phyloP scores from a whole-genome alignment of 192 early-diverging fungal genomes.

The Dissophora globulifera region DNA sequence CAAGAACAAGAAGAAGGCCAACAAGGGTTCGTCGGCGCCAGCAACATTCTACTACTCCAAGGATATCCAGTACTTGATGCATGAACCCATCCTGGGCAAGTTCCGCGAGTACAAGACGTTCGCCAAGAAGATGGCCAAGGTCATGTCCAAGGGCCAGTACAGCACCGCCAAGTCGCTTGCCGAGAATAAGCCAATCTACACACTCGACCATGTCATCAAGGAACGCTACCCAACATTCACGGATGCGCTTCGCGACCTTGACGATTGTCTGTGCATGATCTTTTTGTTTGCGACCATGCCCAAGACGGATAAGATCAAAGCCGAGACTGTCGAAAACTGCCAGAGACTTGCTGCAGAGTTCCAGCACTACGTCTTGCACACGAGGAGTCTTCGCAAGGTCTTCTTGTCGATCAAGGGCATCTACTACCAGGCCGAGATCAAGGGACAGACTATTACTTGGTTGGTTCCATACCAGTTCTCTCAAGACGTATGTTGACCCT shows the following conservation, averaged over 20 bases:
- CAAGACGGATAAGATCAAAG: slow-evolving; percentile 67
- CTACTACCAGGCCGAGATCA: slow-evolving; percentile 99
- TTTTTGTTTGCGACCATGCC: slow-evolving; percentile 95
- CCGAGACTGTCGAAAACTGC: slow-evolving; percentile 75
- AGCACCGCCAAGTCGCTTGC: slow-evolving; percentile 81
- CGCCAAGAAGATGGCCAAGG: slow-evolving; percentile 86
- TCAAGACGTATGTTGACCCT: slow-evolving; percentile 66
- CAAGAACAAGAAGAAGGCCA: slow-evolving; percentile 91
- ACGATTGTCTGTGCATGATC: slow-evolving; percentile 98
- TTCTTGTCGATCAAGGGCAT: slow-evolving; percentile 99
- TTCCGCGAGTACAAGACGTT: slow-evolving; percentile 94
- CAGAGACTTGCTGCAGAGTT: slow-evolving; percentile 91
- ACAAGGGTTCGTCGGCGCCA: slow-evolving; percentile 88
- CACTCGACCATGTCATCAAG: slow-evolving; percentile 92
- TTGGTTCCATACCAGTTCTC: slow-evolving; percentile 96
- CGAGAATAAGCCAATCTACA: slow-evolving; percentile 83
- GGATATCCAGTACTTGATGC: slow-evolving; percentile 94
- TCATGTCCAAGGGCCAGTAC: slow-evolving; percentile 84
- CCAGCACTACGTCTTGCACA: slow-evolving; percentile 88
- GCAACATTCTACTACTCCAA: slow-evolving; percentile 93
- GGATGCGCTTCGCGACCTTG: slow-evolving; percentile 93
- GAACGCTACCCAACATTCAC: slow-evolving; percentile 95
- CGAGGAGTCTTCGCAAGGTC: slow-evolving; percentile 82
- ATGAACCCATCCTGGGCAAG: slow-evolving; percentile 93
- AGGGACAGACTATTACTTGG: slow-evolving; percentile 95